These are phyloP conservation scores for Pseudoperonospora humuli DNA, from an alignment of 352 stramenopile genomes.

Conservation along the genomic window DNA sequence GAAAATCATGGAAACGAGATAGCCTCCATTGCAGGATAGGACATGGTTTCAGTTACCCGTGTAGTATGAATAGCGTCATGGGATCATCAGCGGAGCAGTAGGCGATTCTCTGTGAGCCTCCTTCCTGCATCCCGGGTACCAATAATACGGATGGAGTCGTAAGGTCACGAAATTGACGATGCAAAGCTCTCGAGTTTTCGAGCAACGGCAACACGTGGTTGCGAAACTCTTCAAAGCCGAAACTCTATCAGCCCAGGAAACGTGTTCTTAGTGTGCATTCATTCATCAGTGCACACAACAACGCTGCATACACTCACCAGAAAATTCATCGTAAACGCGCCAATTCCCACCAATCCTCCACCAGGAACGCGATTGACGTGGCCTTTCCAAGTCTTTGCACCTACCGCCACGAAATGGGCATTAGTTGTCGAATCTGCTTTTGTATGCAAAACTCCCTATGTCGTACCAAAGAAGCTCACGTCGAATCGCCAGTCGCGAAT, in stretches of 20 bases:
- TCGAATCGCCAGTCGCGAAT: slow-evolving; percentile 70
- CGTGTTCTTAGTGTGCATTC: no score
- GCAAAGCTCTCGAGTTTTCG: slow-evolving; percentile 40
- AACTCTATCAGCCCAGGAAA: slow-evolving; percentile 25
- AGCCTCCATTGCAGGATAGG: no score
- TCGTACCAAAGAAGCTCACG: slow-evolving; percentile 47
- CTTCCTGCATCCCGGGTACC: slow-evolving; percentile 42
- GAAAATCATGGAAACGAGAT: no score
- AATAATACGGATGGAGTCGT: slow-evolving; percentile 56
- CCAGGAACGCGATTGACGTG: slow-evolving; percentile 64
- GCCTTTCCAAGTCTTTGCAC: slow-evolving; percentile 53
- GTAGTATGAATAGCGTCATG: slow-evolving; percentile 73
- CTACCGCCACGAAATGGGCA: slow-evolving; percentile 11
- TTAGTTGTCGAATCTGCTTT: neutral
- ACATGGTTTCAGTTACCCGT: no score
- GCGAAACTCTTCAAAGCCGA: slow-evolving; percentile 72
- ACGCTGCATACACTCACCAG: slow-evolving; percentile 22
- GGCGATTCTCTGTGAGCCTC: slow-evolving; percentile 26
- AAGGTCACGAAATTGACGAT: slow-evolving; percentile 44
- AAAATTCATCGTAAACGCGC: slow-evolving; percentile 54
- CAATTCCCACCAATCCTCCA: slow-evolving; percentile 55
- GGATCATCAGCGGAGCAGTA: slow-evolving; percentile 54
- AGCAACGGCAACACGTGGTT: slow-evolving; percentile 59
- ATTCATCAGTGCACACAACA: neutral
- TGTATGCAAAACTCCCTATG: neutral